Evolutionary conservation across 371 early-diverging fungal genomes (phyloP), one percentile per base, ranked within the genome.

Genomic region (Rhizopus stolonifer): DNA sequence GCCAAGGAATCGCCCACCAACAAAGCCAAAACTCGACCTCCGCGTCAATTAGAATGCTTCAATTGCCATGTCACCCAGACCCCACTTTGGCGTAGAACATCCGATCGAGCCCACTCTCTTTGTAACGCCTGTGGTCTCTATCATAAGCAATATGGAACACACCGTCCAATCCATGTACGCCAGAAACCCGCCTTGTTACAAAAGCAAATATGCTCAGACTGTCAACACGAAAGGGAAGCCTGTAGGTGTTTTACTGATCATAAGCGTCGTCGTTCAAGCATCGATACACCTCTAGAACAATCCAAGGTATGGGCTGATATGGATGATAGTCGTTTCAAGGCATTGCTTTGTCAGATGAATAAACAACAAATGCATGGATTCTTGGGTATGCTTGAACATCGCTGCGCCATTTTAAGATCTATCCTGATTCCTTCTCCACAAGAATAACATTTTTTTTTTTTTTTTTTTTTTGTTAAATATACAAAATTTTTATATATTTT

Each of bases 81-180:
- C 5, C 92, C 92, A n/a, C 79, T 92, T 17, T 92, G 92, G 92
- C 79, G 90, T 22, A 74, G 90, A 34, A 89, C 90, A 26, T 81
- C 85, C 31, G 90, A 90, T 53, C 74, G 85, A 54, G 73, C 76
- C 52, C 88, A 88, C 59, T 83, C 83, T 36, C 78, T 92, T 21
- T 92, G 92, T 70, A 92, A 92, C 67, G 90, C 92, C 1, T 92
- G 92, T 64, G 89, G 89, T 31, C 70, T 88, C n/a, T 91, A 88
- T 69, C 85, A 74, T 49, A 89, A 88, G 72, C 86, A 85, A 46
- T 86, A 88, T 57, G 79, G 83, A 23, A 69, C 77, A 1, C 87
- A 89, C 52, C 82, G 88, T 22, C 91, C 90, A 6, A 62, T 84
- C 29, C 77, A 80, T 45, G 71, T 82, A 3, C 81, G 83, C 34